Evolutionary conservation across 305 asterid genomes (phyloP).

Genomic region (Plantago coronopus): DNA sequence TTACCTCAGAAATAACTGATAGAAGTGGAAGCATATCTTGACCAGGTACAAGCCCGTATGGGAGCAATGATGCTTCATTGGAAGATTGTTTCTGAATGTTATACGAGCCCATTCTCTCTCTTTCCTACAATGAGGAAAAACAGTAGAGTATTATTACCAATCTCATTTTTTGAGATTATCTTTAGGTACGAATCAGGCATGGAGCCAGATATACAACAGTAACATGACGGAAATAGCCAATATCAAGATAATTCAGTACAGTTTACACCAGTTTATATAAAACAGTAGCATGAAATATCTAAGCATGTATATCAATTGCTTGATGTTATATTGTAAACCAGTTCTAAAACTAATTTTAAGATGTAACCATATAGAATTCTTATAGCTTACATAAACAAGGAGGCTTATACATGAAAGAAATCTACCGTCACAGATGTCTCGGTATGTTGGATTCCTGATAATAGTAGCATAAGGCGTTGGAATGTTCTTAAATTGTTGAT

Average conservation of each 20-base stretch:
- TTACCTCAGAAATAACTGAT: constrained; percentile 72
- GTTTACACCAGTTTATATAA: too few species aligned
- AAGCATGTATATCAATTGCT: background rate
- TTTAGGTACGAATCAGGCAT: background rate
- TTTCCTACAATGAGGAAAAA: constrained; percentile 34
- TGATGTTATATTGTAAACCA: too few species aligned
- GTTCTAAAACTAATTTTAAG: constrained; percentile 3
- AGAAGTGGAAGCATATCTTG: constrained; percentile 61
- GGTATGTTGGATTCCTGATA: constrained; percentile 50
- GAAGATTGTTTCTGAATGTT: constrained; percentile 28
- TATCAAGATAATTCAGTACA: background rate
- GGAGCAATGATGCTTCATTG: constrained; percentile 39
- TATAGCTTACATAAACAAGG: constrained; percentile 10
- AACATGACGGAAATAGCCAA: background rate
- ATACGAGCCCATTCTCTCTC: constrained; percentile 26
- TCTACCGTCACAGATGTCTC: constrained; percentile 39
- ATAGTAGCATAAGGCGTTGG: constrained; percentile 58
- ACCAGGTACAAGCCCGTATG: constrained; percentile 43
- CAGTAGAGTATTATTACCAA: constrained; percentile 12
- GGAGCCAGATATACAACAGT: background rate
- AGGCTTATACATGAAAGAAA: constrained; percentile 6
- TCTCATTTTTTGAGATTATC: too few species aligned
- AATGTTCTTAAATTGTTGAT: constrained; percentile 64
- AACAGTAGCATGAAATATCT: background rate
- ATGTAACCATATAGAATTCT: background rate